Conservation (phyloP, 2,329 filamentous ascomycete species). For the Fusarium sp. region DNA sequence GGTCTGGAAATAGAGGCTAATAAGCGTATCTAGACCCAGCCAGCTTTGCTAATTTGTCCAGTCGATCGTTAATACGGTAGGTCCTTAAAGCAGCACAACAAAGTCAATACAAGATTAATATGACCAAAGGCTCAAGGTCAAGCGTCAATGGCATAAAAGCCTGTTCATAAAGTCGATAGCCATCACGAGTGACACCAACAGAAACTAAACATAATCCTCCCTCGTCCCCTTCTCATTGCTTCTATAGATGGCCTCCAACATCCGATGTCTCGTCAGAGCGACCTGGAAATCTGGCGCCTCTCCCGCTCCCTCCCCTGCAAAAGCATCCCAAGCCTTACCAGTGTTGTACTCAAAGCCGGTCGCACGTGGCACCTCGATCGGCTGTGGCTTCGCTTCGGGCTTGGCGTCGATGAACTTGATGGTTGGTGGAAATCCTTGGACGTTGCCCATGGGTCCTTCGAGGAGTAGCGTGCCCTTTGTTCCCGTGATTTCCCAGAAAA, state of each 20-base stretch:
- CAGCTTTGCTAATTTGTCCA: too few species aligned
- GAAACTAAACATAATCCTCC: not conserved
- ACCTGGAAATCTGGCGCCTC: not conserved
- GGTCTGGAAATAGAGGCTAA: too few species aligned
- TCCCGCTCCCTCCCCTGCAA: not conserved
- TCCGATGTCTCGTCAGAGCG: not conserved
- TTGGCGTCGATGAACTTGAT: not conserved
- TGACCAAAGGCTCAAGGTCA: too few species aligned
- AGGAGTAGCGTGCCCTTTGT: not conserved
- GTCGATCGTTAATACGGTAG: not conserved
- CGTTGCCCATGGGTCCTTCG: not conserved
- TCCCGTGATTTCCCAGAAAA: not conserved
- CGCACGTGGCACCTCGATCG: not conserved
- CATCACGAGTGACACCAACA: not conserved
- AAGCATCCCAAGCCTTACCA: not conserved
- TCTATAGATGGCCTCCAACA: not conserved
- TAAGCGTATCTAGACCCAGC: too few species aligned
- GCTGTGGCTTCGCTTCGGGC: not conserved
- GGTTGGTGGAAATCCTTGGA: not conserved
- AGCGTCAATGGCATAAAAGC: not conserved
- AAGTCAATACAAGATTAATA: too few species aligned
- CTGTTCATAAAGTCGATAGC: not conserved
- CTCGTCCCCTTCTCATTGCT: not conserved
- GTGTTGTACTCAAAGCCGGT: not conserved
- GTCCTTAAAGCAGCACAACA: not conserved